These are phyloP conservation scores for Gastrolobium villosum DNA, from an alignment of 306 rosid species.

Conservation along the genomic window DNA sequence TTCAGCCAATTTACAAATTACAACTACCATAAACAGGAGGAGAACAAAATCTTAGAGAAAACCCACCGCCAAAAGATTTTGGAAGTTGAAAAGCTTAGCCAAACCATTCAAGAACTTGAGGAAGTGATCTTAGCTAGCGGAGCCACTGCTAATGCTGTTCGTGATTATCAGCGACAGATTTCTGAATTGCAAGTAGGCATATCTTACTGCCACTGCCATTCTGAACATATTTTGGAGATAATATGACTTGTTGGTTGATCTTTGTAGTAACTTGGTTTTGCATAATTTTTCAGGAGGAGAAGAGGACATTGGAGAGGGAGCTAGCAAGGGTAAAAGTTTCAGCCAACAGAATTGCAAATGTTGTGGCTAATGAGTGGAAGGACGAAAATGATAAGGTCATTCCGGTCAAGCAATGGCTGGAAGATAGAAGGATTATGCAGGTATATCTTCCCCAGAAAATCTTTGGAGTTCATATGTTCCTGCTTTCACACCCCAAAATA, in stretches of 20 bases:
- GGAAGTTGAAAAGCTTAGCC: slow-evolving; percentile 90
- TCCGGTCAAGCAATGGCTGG: slow-evolving; percentile 95
- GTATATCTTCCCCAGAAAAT: slow-evolving; percentile 51
- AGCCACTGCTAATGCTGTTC: slow-evolving; percentile 74
- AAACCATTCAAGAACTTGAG: slow-evolving; percentile 85
- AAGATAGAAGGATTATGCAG: slow-evolving; percentile 87
- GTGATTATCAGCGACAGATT: slow-evolving; percentile 74
- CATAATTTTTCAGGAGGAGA: slow-evolving; percentile 72
- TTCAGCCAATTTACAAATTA: slow-evolving; percentile 32
- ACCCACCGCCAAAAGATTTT: slow-evolving; percentile 79
- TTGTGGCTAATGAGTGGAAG: slow-evolving; percentile 94
- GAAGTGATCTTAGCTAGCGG: slow-evolving; percentile 81
- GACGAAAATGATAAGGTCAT: slow-evolving; percentile 90
- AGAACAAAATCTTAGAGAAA: slow-evolving; percentile 84
- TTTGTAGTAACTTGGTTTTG: slow-evolving; percentile 42
- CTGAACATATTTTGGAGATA: slow-evolving; percentile 12
- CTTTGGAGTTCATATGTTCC: slow-evolving; percentile 6
- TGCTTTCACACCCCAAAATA: slow-evolving; percentile 9
- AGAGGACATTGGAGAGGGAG: slow-evolving; percentile 85
- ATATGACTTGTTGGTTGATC: slow-evolving; percentile 14
- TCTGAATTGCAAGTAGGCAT: slow-evolving; percentile 68
- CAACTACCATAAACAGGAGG: slow-evolving; percentile 71
- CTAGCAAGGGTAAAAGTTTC: slow-evolving; percentile 85
- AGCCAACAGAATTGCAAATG: slow-evolving; percentile 82
- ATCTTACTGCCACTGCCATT: slow-evolving; percentile 1